Evolutionary conservation across 345 rosid genomes (phyloP).

Genomic region (Eucalyptus erythrocorys): DNA sequence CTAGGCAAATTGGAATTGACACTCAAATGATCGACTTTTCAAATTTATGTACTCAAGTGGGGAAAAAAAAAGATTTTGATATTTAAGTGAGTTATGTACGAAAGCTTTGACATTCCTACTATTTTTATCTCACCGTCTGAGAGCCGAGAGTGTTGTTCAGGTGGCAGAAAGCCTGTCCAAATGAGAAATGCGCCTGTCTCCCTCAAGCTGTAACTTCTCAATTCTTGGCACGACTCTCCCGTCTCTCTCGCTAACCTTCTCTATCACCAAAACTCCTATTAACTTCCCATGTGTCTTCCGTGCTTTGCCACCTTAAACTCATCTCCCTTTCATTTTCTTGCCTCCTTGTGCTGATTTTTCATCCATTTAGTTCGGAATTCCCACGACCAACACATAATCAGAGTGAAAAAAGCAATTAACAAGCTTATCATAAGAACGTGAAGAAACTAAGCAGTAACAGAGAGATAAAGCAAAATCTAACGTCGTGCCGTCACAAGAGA

Average conservation of each 20-base stretch:
- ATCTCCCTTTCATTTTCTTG: not conserved
- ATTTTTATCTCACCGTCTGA: fast-evolving
- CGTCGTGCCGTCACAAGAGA: not conserved
- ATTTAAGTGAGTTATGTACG: fast-evolving
- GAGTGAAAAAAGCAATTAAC: not conserved
- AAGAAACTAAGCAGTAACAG: not conserved
- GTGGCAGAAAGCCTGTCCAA: not conserved
- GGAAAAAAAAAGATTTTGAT: too few species aligned
- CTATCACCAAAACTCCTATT: not conserved
- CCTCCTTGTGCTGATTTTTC: not conserved
- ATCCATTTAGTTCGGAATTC: not conserved
- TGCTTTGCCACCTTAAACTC: not conserved
- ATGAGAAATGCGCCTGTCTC: not conserved
- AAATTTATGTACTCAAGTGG: too few species aligned
- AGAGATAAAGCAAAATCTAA: not conserved
- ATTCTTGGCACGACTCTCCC: not conserved
- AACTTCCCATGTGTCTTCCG: not conserved
- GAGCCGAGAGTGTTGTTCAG: not conserved
- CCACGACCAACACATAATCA: not conserved
- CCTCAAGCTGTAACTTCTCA: not conserved
- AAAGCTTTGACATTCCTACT: too few species aligned
- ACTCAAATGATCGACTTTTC: too few species aligned
- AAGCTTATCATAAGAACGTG: not conserved
- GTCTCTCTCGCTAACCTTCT: not conserved
- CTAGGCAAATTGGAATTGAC: fast-evolving